Evolutionary conservation across 2,329 filamentous ascomycete genomes (phyloP).

Genomic region (Aspergillus jensenii): DNA sequence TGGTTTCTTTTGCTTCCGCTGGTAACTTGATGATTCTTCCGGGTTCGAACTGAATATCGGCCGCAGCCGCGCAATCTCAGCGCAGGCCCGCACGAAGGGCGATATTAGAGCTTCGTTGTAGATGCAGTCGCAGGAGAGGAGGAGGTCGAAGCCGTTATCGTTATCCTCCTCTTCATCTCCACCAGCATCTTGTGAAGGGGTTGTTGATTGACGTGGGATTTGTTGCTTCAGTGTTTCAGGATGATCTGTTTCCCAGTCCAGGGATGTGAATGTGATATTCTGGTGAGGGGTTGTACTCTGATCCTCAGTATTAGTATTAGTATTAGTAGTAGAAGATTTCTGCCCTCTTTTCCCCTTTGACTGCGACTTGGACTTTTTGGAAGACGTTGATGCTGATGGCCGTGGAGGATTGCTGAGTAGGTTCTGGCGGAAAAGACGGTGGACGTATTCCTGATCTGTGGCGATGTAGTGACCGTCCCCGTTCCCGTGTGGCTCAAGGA

Average conservation of each 20-base stretch:
- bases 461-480: conserved; percentile 66
- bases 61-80: conserved; percentile 68
- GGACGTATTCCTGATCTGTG: conserved; percentile 86
- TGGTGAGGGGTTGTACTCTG: not conserved
- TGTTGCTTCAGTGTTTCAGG: conserved; percentile 34
- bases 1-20: conserved; percentile 28
- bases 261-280: conserved; percentile 57
- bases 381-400: not conserved
- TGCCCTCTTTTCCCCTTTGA: conserved; percentile 8
- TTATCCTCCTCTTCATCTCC: conserved; percentile 23
- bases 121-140: conserved; percentile 89
- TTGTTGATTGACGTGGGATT: conserved; percentile 23
- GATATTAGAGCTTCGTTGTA: conserved; percentile 86
- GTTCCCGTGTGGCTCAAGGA: conserved; percentile 12
- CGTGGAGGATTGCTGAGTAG: conserved; percentile 49
- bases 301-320: not conserved
- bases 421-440: conserved; percentile 74
- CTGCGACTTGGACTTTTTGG: not conserved
- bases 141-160: conserved; percentile 61
- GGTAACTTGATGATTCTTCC: not conserved
- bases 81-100: conserved; percentile 80
- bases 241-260: conserved; percentile 78
- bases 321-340: not conserved
- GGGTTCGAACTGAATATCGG: conserved; percentile 20
- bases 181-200: not conserved